These are phyloP conservation scores for Termitomyces sp. DNA, from an alignment of 768 basidiomycete genomes.

Conservation along the genomic window DNA sequence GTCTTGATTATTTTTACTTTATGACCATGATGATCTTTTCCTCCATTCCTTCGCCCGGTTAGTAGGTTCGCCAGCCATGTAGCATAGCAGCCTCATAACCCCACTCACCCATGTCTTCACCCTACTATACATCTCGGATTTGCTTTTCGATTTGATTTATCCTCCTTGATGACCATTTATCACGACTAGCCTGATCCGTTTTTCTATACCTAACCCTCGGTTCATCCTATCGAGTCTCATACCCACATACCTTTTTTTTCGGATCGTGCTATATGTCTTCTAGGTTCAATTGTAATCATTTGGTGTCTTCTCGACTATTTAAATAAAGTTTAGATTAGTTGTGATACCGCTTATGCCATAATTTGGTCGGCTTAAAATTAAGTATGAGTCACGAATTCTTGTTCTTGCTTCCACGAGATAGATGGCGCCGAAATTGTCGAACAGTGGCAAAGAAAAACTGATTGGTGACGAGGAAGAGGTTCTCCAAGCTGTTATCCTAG, in stretches of 20 bases:
- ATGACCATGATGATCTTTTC: conserved; percentile 35
- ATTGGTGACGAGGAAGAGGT: conserved; percentile 76
- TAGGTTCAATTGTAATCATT: conserved; percentile 58
- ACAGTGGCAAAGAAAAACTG: conserved; percentile 54
- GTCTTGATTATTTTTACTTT: conserved; percentile 21
- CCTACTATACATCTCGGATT: conserved; percentile 55
- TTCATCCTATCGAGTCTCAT: conserved; percentile 49
- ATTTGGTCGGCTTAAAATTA: conserved; percentile 8
- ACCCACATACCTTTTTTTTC: conserved; percentile 53
- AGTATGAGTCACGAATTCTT: conserved; percentile 19
- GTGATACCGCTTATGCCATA: conserved; percentile 6
- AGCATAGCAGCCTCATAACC: conserved; percentile 3
- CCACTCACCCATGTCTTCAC: conserved; percentile 23
- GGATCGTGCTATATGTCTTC: conserved; percentile 52
- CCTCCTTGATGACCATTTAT: conserved; percentile 46
- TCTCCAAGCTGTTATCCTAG: conserved; percentile 91
- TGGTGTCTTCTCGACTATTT: conserved; percentile 18
- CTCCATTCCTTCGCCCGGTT: conserved; percentile 26
- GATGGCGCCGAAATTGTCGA: conserved; percentile 64
- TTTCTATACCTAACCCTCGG: conserved; percentile 65
- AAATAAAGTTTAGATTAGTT: not conserved
- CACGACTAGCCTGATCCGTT: conserved; percentile 58
- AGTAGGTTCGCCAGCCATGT: not conserved
- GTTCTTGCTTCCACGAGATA: conserved; percentile 6
- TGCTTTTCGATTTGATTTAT: conserved; percentile 42